A percentile compares a stretch with the other conserved stretches of the same genome.
Evolutionary conservation across 352 stramenopile genomes (phyloP).

Genomic region (Pythium aphanidermatum): DNA sequence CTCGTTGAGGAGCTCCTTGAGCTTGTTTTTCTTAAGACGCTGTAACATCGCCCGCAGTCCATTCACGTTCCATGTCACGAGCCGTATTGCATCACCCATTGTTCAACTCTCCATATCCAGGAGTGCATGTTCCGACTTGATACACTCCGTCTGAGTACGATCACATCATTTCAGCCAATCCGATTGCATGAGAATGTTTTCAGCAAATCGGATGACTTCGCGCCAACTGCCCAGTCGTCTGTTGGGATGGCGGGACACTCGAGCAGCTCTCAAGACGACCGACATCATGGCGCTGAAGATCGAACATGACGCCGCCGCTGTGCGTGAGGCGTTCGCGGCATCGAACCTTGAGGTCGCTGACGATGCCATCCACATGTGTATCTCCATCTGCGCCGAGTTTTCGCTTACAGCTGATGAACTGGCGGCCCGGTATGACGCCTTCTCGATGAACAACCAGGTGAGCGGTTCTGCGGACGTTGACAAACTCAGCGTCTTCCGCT

Average conservation of each 20-base stretch:
- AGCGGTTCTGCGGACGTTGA: constrained; percentile 45
- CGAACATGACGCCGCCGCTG: constrained; percentile 45
- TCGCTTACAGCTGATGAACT: constrained; percentile 70
- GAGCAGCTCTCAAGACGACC: not conserved
- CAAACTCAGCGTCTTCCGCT: constrained; percentile 63
- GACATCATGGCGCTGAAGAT: constrained; percentile 25
- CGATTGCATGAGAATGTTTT: too few relatives aligned
- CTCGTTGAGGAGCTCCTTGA: constrained; percentile 43
- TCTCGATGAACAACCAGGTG: constrained; percentile 83
- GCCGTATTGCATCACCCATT: constrained; percentile 23
- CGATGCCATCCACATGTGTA: constrained; percentile 59
- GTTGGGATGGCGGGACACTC: not conserved
- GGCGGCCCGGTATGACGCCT: constrained; percentile 76
- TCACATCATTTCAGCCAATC: constrained; percentile 28
- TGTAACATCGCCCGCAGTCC: constrained; percentile 71
- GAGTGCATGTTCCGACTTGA: too few relatives aligned
- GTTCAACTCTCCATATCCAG: constrained; percentile 2
- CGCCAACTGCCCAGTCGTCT: not conserved
- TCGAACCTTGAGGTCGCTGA: constrained; percentile 71
- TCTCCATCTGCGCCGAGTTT: constrained; percentile 72
- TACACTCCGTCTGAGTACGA: too few relatives aligned
- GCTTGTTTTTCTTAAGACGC: constrained; percentile 34
- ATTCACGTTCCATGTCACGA: constrained; percentile 87
- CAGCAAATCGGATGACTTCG: constrained; percentile 22
- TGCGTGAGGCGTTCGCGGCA: constrained; percentile 64